Base-by-base conservation (phyloP, 2,329 filamentous ascomycete genomes). In the Mycosphaerelloides madeirae region DNA sequence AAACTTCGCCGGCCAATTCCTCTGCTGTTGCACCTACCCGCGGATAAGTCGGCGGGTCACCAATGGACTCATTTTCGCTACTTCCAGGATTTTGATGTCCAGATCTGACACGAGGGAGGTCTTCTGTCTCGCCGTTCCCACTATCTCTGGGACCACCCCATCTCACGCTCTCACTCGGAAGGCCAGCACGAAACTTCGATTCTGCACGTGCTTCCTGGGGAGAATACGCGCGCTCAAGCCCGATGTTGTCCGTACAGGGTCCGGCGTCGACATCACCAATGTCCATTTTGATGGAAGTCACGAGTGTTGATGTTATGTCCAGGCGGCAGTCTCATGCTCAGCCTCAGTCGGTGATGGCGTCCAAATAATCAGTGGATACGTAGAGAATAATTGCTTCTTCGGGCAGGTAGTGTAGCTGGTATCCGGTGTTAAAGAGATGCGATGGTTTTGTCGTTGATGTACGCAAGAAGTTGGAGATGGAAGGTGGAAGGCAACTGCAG, bases 21-120 rank as follows among this genome's bases (percentile, higher is more conserved):
- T 56, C 54, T 3, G 50, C 52, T 5, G 57, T 59, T 14, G 56
- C 59, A 12, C 61, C 61, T 2, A 63, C 57, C 8, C 55, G 52
- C 3, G 46, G 44, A 36, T 53, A 57, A 11, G 43, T 41, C 6
- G 61, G 61, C 3, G 49, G 44, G 22, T 62, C 59, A 29, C 38
- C 45, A n/a, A 41, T 37, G 9, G 46, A 48, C 2, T 44, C 32
- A 8, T 25, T 25, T 9, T 25, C 22, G 22, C 22, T 25, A 9
- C 22, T 25, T 5, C 22, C 22, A 9, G 22, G 6, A 6, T 25
- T 41, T 22, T 44, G 46, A 22, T 22, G 22, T 18, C 32, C 43
- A 19, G 43, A 41, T 22, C 41, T 37, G 15, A 44, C 40, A 22
- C 38, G 33, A 13, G 22, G 41, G 14, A 37, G 16, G 33, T 35